Percentiles rank a stretch among this genome's conserved stretches.
phyloP scores from a whole-genome alignment of 192 early-diverging fungal species.

The Funneliformis geosporum region DNA sequence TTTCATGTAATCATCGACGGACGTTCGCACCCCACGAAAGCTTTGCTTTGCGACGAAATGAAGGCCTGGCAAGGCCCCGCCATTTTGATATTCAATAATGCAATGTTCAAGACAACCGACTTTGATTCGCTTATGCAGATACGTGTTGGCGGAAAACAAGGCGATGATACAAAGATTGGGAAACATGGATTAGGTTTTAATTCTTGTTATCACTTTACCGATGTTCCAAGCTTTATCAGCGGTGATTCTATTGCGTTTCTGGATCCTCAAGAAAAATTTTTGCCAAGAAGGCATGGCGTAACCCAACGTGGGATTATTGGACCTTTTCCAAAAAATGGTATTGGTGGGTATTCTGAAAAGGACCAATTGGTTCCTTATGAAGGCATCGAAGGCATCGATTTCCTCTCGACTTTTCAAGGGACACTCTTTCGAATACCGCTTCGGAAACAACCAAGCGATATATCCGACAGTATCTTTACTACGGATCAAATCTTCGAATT shows the following conservation, averaged over 20 bases:
- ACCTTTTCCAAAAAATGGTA: constrained; percentile 1
- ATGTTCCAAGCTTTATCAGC: constrained; percentile 35
- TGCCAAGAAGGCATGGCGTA: background rate
- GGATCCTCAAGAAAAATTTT: constrained; percentile 31
- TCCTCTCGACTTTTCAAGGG: constrained; percentile 25
- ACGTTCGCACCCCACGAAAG: background rate
- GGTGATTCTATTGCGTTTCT: constrained; percentile 25
- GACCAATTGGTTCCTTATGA: constrained; percentile 33
- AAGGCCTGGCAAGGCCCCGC: constrained; percentile 37
- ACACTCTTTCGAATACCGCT: constrained; percentile 37
- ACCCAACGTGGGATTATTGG: background rate
- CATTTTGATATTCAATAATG: constrained; percentile 35
- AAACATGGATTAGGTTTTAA: constrained; percentile 29
- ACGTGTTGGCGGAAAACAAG: constrained; percentile 31
- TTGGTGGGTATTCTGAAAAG: background rate
- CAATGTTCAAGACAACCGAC: constrained; percentile 20
- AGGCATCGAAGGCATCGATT: constrained; percentile 26
- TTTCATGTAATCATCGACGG: constrained; percentile 30
- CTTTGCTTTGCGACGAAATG: constrained; percentile 19
- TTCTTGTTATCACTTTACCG: constrained; percentile 35
- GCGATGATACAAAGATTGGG: background rate
- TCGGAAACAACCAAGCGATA: background rate
- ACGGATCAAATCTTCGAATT: background rate
- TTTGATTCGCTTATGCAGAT: constrained; percentile 30
- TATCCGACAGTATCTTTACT: background rate